Evolutionary conservation across 176 grass and related monocot species (phyloP).

Genomic region (Bonia amplexicaulis): DNA sequence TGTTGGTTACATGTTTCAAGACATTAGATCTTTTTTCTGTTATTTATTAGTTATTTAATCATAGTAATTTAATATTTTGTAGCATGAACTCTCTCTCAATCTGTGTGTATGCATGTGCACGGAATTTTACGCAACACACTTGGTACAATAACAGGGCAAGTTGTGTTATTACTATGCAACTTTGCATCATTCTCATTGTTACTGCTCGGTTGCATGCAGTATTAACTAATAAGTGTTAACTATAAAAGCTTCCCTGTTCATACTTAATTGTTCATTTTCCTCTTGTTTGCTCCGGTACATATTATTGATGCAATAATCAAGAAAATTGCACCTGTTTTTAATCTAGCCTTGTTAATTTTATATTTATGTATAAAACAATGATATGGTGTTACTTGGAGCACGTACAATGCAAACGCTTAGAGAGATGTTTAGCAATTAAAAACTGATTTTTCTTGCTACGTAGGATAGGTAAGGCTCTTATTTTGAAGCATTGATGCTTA

Average conservation of each 20-base stretch:
- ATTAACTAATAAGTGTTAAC: not conserved
- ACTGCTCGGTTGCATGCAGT: conserved; percentile 13
- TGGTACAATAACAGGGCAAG: not conserved
- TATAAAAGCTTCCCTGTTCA: not conserved
- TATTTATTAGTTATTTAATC: conserved; percentile 8
- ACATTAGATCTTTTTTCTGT: not conserved
- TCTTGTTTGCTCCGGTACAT: not conserved
- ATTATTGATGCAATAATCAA: not conserved
- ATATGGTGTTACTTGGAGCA: not conserved
- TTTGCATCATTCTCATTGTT: not conserved
- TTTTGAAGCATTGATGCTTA: too few relatives aligned
- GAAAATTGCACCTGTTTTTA: not conserved
- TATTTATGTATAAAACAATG: not conserved
- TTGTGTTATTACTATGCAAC: not conserved
- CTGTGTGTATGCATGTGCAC: too few relatives aligned
- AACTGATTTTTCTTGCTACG: too few relatives aligned
- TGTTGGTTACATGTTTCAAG: conserved; percentile 30
- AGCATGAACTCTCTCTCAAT: not conserved
- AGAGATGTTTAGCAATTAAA: too few relatives aligned
- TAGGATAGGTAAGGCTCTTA: too few relatives aligned
- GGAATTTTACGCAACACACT: not conserved
- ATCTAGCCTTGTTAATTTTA: not conserved
- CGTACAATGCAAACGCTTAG: too few relatives aligned
- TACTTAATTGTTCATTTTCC: not conserved
- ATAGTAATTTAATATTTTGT: not conserved